These are phyloP conservation scores for Xylaria longipes DNA, from an alignment of 495 filamentous ascomycete species.

Conservation along the genomic window DNA sequence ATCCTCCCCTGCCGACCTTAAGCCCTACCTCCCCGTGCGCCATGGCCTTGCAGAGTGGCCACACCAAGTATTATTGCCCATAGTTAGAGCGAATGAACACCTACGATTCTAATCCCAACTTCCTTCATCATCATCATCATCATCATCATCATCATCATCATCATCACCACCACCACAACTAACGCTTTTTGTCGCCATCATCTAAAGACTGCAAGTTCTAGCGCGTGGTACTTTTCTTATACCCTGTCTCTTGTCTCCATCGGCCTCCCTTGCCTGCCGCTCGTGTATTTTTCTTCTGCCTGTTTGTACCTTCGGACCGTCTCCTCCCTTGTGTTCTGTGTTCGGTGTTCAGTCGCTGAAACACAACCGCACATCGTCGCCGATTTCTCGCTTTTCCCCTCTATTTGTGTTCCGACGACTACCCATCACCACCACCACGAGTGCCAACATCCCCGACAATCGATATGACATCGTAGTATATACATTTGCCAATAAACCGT, in stretches of 20 bases:
- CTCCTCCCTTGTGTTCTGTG: conserved; percentile 15
- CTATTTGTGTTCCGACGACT: background rate
- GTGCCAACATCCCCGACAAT: background rate
- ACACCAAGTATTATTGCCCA: conserved; percentile 10
- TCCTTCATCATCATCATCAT: background rate
- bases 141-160: background rate
- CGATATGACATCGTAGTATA: conserved; percentile 1
- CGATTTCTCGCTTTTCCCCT: background rate
- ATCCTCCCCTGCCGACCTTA: background rate
- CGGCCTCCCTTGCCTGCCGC: background rate
- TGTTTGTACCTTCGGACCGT: background rate
- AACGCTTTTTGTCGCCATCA: background rate
- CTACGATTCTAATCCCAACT: background rate
- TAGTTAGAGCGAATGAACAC: background rate
- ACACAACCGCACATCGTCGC: conserved; percentile 2
- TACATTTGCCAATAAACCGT: background rate
- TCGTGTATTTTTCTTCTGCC: background rate
- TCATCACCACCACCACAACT: too few relatives aligned
- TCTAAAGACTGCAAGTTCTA: background rate
- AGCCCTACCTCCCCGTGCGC: conserved; percentile 14
- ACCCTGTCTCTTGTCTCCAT: background rate
- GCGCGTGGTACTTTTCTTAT: background rate
- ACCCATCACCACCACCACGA: background rate
- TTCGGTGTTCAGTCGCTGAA: background rate
- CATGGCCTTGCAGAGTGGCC: conserved; percentile 7